A percentile compares a stretch with the other conserved stretches of the same genome.
Evolutionary conservation across 2,329 filamentous ascomycete genomes (phyloP).

Genomic region (Delphinella strobiligena): DNA sequence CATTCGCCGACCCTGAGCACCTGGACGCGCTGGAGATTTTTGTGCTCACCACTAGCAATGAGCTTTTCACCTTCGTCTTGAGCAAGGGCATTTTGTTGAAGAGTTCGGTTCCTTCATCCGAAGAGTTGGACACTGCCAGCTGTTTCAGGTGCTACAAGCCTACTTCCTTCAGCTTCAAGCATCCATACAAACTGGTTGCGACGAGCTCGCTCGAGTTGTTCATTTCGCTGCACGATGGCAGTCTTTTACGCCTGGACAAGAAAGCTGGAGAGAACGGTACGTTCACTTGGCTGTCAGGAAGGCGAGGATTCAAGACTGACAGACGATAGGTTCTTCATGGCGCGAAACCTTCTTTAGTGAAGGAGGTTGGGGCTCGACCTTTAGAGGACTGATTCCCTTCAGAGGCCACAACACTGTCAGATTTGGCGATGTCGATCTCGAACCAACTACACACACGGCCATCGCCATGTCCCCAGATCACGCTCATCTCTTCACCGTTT

Average conservation of each 20-base stretch:
- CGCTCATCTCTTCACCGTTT: constrained; percentile 61
- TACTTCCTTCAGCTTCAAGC: constrained; percentile 62
- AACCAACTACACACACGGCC: constrained; percentile 55
- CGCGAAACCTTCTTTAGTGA: constrained; percentile 60
- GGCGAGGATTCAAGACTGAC: not conserved
- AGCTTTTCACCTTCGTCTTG: constrained; percentile 74
- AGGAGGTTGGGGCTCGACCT: constrained; percentile 55
- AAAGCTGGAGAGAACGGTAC: constrained; percentile 40
- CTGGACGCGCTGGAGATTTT: constrained; percentile 70
- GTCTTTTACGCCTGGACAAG: constrained; percentile 58
- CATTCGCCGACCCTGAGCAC: constrained; percentile 66
- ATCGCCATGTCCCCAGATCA: constrained; percentile 35
- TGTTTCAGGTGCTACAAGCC: constrained; percentile 65
- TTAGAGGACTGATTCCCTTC: constrained; percentile 55
- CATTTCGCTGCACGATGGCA: constrained; percentile 69
- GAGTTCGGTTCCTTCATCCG: constrained; percentile 38
- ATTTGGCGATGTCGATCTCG: constrained; percentile 52
- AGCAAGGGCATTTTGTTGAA: constrained; percentile 71
- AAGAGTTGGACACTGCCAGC: constrained; percentile 62
- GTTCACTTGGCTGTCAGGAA: not conserved
- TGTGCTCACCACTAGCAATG: constrained; percentile 64
- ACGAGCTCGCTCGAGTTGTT: constrained; percentile 62
- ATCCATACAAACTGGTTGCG: constrained; percentile 70
- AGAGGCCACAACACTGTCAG: constrained; percentile 51
- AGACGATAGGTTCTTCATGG: constrained; percentile 37